These are phyloP conservation scores for Alternaria novae-zelandiae DNA, from an alignment of 2,329 filamentous ascomycete species.

Conservation along the genomic window DNA sequence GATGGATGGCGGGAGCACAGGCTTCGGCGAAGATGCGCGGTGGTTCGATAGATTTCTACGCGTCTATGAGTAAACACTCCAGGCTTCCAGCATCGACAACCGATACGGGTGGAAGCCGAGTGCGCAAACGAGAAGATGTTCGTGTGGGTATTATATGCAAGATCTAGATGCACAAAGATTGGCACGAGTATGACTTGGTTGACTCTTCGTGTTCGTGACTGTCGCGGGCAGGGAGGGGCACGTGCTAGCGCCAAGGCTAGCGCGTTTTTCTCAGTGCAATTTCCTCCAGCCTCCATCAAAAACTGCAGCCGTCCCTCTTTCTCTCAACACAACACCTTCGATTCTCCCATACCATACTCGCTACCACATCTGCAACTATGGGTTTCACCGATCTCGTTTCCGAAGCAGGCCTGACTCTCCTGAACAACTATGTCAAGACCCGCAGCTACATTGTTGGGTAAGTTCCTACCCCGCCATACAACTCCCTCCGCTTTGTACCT, in stretches of 20 bases:
- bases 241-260: conserved; percentile 23
- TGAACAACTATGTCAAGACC: conserved; percentile 76
- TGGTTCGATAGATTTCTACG: conserved; percentile 31
- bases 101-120: not conserved
- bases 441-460: conserved; percentile 86
- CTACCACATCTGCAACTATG: conserved; percentile 57
- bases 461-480: conserved; percentile 53
- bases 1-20: conserved; percentile 25
- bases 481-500: conserved; percentile 21
- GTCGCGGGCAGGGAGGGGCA: conserved; percentile 7
- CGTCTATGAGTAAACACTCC: conserved; percentile 6
- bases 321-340: conserved; percentile 23
- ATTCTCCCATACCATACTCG: conserved; percentile 15
- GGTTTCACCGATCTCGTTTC: conserved; percentile 73
- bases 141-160: not conserved
- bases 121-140: not conserved
- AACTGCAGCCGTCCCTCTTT: conserved; percentile 19
- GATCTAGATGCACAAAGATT: not conserved
- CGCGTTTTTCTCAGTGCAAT: conserved; percentile 23
- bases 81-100: conserved; percentile 5
- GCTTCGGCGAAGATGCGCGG: conserved; percentile 29
- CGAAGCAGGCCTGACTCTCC: conserved; percentile 70
- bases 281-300: conserved; percentile 28
- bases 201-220: not conserved
- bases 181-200: not conserved